These are phyloP conservation scores for Tricholoma saponaceum DNA, from an alignment of 768 basidiomycete species.

Conservation along the genomic window DNA sequence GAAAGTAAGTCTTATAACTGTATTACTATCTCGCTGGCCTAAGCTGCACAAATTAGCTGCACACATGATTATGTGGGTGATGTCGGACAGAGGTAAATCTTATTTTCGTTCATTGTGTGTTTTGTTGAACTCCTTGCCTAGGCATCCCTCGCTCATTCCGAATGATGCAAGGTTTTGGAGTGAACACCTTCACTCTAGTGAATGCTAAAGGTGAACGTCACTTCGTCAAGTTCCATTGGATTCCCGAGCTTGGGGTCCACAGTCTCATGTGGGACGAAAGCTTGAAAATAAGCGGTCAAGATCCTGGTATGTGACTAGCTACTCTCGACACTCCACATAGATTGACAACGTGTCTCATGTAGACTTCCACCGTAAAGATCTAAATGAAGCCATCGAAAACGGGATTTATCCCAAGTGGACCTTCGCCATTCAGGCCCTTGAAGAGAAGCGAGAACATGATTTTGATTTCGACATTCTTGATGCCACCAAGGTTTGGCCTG, in stretches of 20 bases:
- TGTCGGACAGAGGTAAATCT: constrained; percentile 65
- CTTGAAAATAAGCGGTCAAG: constrained; percentile 76
- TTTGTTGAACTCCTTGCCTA: constrained; percentile 6
- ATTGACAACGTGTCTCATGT: background rate
- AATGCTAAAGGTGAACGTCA: constrained; percentile 61
- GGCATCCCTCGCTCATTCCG: constrained; percentile 80
- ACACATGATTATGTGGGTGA: constrained; percentile 79
- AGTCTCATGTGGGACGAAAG: constrained; percentile 89
- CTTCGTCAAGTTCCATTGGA: constrained; percentile 90
- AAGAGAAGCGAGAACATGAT: constrained; percentile 68
- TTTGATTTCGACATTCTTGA: constrained; percentile 90
- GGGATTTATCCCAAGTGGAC: constrained; percentile 76
- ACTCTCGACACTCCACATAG: background rate
- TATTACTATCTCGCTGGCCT: background rate
- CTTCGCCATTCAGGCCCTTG: constrained; percentile 70
- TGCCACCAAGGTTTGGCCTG: constrained; percentile 83
- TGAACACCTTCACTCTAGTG: constrained; percentile 79
- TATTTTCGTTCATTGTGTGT: background rate
- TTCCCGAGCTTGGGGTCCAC: constrained; percentile 78
- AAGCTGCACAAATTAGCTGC: constrained; percentile 34
- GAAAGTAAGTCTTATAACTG: constrained; percentile 40
- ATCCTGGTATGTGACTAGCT: constrained; percentile 50
- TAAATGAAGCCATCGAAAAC: constrained; percentile 75
- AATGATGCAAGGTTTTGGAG: constrained; percentile 88
- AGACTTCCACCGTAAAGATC: constrained; percentile 86